phyloP scores from a whole-genome alignment of 257 asterid species.

The Lithospermum erythrorhizon region DNA sequence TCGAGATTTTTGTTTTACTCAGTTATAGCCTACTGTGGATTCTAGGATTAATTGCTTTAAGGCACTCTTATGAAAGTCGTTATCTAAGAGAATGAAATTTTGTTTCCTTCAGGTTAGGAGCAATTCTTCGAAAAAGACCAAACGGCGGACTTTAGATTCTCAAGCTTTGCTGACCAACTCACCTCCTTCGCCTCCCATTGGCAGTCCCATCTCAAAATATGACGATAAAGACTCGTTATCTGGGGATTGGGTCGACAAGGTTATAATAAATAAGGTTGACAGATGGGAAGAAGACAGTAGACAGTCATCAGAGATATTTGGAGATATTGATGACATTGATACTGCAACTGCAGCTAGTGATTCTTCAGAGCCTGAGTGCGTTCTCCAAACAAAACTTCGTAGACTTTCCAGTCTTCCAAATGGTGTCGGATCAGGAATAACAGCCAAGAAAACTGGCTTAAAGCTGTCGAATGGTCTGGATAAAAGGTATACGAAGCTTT shows the following conservation, averaged over 20 bases:
- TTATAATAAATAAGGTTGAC: constrained; percentile 26
- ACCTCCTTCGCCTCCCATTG: no score
- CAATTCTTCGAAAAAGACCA: constrained; percentile 24
- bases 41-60: neutral
- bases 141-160: constrained; percentile 55
- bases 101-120: constrained; percentile 26
- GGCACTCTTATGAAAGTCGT: neutral
- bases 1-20: no score
- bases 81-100: neutral
- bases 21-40: no score
- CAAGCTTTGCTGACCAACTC: constrained; percentile 34
- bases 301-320: no score
- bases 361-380: neutral
- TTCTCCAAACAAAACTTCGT: neutral
- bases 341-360: neutral
- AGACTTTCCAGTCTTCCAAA: neutral
- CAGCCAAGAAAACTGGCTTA: neutral
- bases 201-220: constrained; percentile 24
- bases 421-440: neutral
- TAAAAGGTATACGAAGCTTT: no score
- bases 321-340: neutral
- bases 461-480: neutral
- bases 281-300: neutral
- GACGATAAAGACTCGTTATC: constrained; percentile 29
- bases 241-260: constrained; percentile 45